A percentile compares a stretch with the other conserved stretches of the same genome.
phyloP scores from a whole-genome alignment of 1,284 basidiomycete genomes.

The Stygiomarasmius scandens region DNA sequence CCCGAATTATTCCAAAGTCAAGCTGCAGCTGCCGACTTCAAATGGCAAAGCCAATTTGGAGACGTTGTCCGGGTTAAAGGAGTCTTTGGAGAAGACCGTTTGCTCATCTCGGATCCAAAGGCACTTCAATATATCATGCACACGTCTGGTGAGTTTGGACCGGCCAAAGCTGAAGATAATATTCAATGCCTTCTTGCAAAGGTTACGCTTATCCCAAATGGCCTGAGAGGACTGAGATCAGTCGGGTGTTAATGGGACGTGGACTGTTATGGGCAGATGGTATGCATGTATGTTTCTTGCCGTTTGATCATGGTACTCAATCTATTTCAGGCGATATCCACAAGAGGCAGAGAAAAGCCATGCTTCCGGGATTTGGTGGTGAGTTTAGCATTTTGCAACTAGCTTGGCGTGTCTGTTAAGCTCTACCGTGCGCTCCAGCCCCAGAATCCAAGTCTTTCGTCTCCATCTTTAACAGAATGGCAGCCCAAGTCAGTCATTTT shows the following conservation, averaged over 20 bases:
- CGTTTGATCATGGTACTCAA: slow-evolving; percentile 1
- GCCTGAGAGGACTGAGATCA: slow-evolving; percentile 46
- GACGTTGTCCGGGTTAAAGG: slow-evolving; percentile 53
- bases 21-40: slow-evolving; percentile 52
- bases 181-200: slow-evolving; percentile 17
- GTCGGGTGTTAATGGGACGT: slow-evolving; percentile 43
- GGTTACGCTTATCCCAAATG: slow-evolving; percentile 48
- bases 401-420: background rate
- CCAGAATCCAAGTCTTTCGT: slow-evolving; percentile 52
- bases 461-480: slow-evolving; percentile 50
- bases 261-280: slow-evolving; percentile 45
- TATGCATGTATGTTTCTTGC: slow-evolving; percentile 7
- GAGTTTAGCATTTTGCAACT: background rate
- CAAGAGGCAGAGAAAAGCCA: slow-evolving; percentile 47
- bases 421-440: slow-evolving; percentile 21
- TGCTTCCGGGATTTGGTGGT: slow-evolving; percentile 48
- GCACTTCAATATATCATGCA: slow-evolving; percentile 51
- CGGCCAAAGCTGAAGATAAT: background rate
- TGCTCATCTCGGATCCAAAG: slow-evolving; percentile 48
- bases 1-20: slow-evolving; percentile 53
- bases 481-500: slow-evolving; percentile 37
- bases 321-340: slow-evolving; percentile 40
- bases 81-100: slow-evolving; percentile 36
- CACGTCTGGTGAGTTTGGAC: slow-evolving; percentile 37
- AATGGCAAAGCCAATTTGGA: slow-evolving; percentile 50